Conservation (phyloP, 2,329 filamentous ascomycete species). For the Fusarium sp. region DNA sequence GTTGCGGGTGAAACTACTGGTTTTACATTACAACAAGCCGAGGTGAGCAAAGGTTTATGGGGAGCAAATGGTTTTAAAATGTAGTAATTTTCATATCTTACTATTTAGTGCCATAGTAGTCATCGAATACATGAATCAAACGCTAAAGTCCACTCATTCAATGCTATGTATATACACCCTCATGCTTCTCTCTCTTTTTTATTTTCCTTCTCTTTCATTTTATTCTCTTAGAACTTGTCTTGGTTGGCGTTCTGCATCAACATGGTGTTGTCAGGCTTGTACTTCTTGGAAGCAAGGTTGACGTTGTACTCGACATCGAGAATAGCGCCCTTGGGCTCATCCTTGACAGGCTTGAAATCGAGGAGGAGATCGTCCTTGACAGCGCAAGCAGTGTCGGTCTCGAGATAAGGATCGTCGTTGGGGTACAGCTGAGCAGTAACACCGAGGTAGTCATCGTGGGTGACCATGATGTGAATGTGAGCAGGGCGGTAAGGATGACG, state of each 20-base stretch:
- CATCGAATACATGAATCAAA: constrained; percentile 12
- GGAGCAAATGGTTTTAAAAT: neutral
- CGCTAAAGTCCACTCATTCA: constrained; percentile 16
- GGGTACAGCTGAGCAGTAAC: constrained; percentile 83
- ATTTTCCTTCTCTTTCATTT: neutral
- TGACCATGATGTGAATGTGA: constrained; percentile 64
- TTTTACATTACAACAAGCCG: no score
- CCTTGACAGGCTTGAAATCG: constrained; percentile 57
- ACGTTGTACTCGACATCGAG: constrained; percentile 56
- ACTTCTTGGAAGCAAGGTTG: constrained; percentile 55
- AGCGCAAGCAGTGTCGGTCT: constrained; percentile 58
- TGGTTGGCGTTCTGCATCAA: constrained; percentile 44
- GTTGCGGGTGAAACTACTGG: no score
- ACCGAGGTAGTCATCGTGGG: constrained; percentile 73
- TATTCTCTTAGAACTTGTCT: constrained; percentile 34
- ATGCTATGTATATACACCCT: constrained; percentile 5
- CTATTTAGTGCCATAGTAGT: neutral
- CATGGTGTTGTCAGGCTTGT: constrained; percentile 48
- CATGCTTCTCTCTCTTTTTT: neutral
- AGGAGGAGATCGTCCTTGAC: constrained; percentile 63
- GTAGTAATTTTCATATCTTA: constrained; percentile 1
- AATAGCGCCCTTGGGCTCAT: constrained; percentile 48
- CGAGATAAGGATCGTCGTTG: constrained; percentile 70
- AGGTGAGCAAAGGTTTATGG: accelerated
- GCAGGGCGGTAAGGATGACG: constrained; percentile 60